Base-by-base conservation (phyloP, 2,329 filamentous ascomycete genomes). In the Venturia asperata region DNA sequence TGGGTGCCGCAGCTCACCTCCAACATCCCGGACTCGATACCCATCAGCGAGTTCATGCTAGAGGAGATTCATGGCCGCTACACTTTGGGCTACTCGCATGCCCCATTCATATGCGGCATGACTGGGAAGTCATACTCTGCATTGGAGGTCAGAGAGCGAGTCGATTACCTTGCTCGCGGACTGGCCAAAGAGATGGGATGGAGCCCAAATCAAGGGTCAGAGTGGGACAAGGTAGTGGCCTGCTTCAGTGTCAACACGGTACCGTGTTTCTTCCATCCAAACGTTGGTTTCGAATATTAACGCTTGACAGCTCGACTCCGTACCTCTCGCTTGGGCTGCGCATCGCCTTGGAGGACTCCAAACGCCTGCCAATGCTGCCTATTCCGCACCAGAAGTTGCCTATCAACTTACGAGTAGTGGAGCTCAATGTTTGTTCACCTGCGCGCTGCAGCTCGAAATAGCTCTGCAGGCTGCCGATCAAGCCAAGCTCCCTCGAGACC, bases 221-320 rank as follows among this genome's bases (percentile, higher is more conserved):
- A 92, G 73, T 94, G 88, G 87, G 90, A 94, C 71, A 91, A 92
- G 74, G 88, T 92, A 30, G 79, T 91, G 61, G 87, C 81, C 5
- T 79, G 92, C 37, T 95, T 90, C 77, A 87, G 87, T n/a, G 76
- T 92, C 66, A 95, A 95, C 73, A 91, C 90, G 39, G 88, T 91
- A 76, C 67, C 21, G 82, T 73, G 21, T 9, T 64, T 19, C 19
- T 15, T 41, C n/a, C 9, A 30, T 27, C 21, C 41, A 17, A 37
- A n/a, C 15, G 19, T 21, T 42, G 43, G 17, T 30, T 11, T 11
- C 21, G 5, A 45, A n/a, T 42, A 4, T 1, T 24, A n/a, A n/a
- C 15, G 39, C 15, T 27, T 7, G 15, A 15, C 64, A 90, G 84
- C 85, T 94, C 68, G 90, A 94, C 75, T 90, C 88, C 64, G 77